A percentile compares a stretch with the other conserved stretches of the same genome.
These are phyloP conservation scores for Yamadazyma diddensiae DNA, from an alignment of 1,139 yeast species.

Conservation along the genomic window DNA sequence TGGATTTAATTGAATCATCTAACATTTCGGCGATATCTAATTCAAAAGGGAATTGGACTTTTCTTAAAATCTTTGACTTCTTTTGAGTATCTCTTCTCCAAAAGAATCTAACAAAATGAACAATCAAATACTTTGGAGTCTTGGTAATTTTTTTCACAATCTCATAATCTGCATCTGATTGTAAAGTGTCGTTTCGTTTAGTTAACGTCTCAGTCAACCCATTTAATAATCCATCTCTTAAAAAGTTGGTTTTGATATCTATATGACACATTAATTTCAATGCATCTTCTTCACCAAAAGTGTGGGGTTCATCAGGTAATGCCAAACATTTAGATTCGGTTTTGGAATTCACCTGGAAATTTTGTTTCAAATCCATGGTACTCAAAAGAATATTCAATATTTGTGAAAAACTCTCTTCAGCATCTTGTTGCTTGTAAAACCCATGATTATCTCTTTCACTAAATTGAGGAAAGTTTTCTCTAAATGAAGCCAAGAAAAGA, in stretches of 20 bases:
- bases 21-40: conserved; percentile 84
- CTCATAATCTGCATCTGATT: conserved; percentile 67
- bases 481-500: conserved; percentile 58
- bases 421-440: conserved; percentile 90
- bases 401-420: conserved; percentile 93
- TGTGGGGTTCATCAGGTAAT: conserved; percentile 36
- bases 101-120: conserved; percentile 90
- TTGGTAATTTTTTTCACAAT: conserved; percentile 68
- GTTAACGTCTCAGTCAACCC: conserved; percentile 77
- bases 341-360: conserved; percentile 64
- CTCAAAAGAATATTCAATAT: conserved; percentile 55
- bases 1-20: conserved; percentile 66
- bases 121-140: conserved; percentile 83
- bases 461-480: conserved; percentile 81
- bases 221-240: conserved; percentile 78
- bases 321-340: conserved; percentile 60
- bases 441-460: conserved; percentile 74
- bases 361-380: conserved; percentile 50
- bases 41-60: conserved; percentile 92
- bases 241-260: conserved; percentile 77
- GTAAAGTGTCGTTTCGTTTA: conserved; percentile 70
- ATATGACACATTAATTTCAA: conserved; percentile 87
- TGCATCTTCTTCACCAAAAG: conserved; percentile 48
- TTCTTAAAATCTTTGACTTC: conserved; percentile 89
- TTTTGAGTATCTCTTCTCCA: conserved; percentile 93